phyloP scores from a whole-genome alignment of 192 early-diverging fungal species.

The Thamnidium elegans region DNA sequence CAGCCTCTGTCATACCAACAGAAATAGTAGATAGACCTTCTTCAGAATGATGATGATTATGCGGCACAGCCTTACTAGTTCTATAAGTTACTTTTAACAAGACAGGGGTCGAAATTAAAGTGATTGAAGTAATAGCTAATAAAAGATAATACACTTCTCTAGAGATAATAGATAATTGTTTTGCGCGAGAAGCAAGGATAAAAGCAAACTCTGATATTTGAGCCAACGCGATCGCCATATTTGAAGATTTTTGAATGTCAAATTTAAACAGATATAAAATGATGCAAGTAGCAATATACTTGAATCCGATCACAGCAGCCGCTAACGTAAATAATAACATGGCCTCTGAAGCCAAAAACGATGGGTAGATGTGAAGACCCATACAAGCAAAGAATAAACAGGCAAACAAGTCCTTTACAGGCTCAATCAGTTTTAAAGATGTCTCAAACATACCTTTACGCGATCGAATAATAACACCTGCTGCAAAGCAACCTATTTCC shows the following conservation, averaged over 20 bases:
- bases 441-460: slow-evolving; percentile 41
- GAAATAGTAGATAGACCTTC: too few relatives aligned
- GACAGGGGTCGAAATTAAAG: slow-evolving; percentile 49
- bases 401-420: slow-evolving; percentile 51
- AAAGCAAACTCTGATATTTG: slow-evolving; percentile 61
- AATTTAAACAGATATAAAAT: slow-evolving; percentile 44
- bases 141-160: slow-evolving; percentile 56
- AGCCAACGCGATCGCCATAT: slow-evolving; percentile 48
- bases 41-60: too few relatives aligned
- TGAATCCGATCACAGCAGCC: slow-evolving; percentile 44
- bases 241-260: slow-evolving; percentile 28
- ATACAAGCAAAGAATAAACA: slow-evolving; percentile 59
- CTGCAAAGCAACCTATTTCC: slow-evolving; percentile 59
- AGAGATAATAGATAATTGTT: slow-evolving; percentile 47
- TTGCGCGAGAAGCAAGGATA: slow-evolving; percentile 55
- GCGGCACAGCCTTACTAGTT: not conserved
- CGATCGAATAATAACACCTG: slow-evolving; percentile 51
- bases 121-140: slow-evolving; percentile 47
- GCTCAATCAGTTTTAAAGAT: slow-evolving; percentile 39
- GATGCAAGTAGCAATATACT: slow-evolving; percentile 35
- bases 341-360: slow-evolving; percentile 49
- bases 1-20: too few relatives aligned
- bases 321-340: slow-evolving; percentile 46
- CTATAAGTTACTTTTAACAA: slow-evolving; percentile 41
- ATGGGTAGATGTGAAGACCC: slow-evolving; percentile 58